Base-by-base conservation (phyloP, 2,329 filamentous ascomycete genomes). In the Colletotrichum plurivorum region DNA sequence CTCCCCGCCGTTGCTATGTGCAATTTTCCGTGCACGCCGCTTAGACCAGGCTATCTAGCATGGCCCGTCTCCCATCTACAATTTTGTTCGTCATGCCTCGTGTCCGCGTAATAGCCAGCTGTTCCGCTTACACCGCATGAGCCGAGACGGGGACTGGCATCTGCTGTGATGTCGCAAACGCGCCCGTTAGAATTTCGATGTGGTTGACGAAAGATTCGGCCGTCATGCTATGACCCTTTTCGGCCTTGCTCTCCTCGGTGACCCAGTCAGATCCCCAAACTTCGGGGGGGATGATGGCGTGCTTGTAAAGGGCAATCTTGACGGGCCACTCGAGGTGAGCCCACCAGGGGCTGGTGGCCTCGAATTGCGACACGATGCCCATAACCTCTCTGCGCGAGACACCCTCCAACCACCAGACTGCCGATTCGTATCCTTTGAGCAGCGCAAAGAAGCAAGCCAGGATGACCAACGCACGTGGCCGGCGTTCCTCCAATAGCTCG, bases 351-450 rank as follows among this genome's bases (percentile, higher is more conserved):
- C 87, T 89, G 55, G 88, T 85, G 2, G 84, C 82, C 73, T 89
- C 86, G 75, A 90, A 90, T 43, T 89, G 78, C 43, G 84, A 85
- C 20, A 89, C 84, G 25, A 92, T 84, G 20, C 90, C 90, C 75
- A 89, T 86, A 16, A 93, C 88, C 73, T 93, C 89, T 63, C 89
- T 86, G 16, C 87, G 85, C 8, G 90, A 87, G 74, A 92, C 90
- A 46, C 91, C 90, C 20, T 89, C 85, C 31, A 93, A 81, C 91
- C 92, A 94, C 92, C 92, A 94, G 16, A 90, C 81, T 16, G 66
- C 49, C 16, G 83, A 78, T 69, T 91, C 87, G 71, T 92, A 82
- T 41, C 85, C 85, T 74, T 90, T 90, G 54, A 93, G 81, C 45
- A 92, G 80, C 31, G 89, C 90, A 73, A 92, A 92, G 76, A 91